Evolutionary conservation across 2,329 filamentous ascomycete species (phyloP).

Genomic region (Botrytis paeoniae): DNA sequence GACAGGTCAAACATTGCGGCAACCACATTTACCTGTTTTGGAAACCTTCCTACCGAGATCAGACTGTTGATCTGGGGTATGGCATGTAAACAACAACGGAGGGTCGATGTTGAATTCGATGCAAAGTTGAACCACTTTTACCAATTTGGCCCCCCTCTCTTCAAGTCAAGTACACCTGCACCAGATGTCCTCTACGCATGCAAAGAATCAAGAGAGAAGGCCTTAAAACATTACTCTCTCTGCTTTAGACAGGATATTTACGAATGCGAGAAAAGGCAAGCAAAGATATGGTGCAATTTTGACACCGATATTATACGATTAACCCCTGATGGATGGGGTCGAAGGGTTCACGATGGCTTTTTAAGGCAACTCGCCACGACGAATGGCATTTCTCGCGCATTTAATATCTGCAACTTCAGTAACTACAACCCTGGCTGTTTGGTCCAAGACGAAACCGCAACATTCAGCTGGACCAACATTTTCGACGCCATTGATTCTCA

Average conservation of each 20-base stretch:
- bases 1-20: background rate
- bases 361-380: background rate
- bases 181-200: slow-evolving; percentile 5
- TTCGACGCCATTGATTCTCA: slow-evolving; percentile 12
- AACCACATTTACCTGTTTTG: slow-evolving; percentile 8
- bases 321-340: background rate
- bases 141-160: background rate
- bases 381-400: slow-evolving; percentile 2
- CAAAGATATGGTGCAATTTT: slow-evolving; percentile 9
- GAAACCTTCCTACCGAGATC: slow-evolving; percentile 1
- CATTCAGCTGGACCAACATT: slow-evolving; percentile 8
- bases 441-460: background rate
- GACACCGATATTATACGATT: slow-evolving; percentile 10
- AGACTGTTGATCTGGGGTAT: slow-evolving; percentile 11
- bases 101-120: slow-evolving; percentile 6
- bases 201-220: slow-evolving; percentile 9
- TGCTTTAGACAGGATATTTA: background rate
- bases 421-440: background rate
- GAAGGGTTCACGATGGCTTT: background rate
- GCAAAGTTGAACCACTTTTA: background rate
- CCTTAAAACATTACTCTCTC: slow-evolving; percentile 11
- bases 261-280: background rate
- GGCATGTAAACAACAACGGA: slow-evolving; percentile 7
- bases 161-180: background rate
- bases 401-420: slow-evolving; percentile 3